phyloP scores from a whole-genome alignment of 108 stramenopile genomes.

The Nitzschia sp. region DNA sequence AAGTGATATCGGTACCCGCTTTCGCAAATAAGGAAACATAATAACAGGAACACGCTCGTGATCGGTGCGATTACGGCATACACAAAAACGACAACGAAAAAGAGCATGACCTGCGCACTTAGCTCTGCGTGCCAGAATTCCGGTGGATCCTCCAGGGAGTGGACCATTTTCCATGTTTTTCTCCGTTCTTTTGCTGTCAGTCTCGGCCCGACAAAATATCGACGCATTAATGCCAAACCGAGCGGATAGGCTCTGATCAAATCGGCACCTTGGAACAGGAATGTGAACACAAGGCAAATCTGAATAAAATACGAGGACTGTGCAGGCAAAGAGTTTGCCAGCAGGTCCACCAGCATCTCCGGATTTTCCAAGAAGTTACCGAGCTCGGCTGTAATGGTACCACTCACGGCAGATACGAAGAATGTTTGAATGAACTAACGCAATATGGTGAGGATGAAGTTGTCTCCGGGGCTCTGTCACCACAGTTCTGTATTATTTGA shows the following conservation, averaged over 20 bases:
- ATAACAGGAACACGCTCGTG: constrained; percentile 37
- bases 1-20: constrained; percentile 48
- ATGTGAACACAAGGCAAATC: constrained; percentile 35
- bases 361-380: constrained; percentile 36
- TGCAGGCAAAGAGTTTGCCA: constrained; percentile 49
- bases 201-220: constrained; percentile 39
- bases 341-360: constrained; percentile 25
- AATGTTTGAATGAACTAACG: constrained; percentile 56
- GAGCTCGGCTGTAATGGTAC: constrained; percentile 38
- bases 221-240: constrained; percentile 30
- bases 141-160: constrained; percentile 41
- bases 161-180: constrained; percentile 29
- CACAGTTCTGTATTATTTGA: not conserved
- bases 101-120: constrained; percentile 30
- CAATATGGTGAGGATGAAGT: not conserved
- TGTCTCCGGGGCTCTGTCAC: not conserved
- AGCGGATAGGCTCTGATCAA: constrained; percentile 41
- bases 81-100: constrained; percentile 56
- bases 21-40: constrained; percentile 32
- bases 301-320: constrained; percentile 55
- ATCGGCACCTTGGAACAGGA: constrained; percentile 34
- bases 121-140: constrained; percentile 40
- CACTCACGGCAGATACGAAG: constrained; percentile 58
- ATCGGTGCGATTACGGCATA: constrained; percentile 54
- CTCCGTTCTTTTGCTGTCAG: constrained; percentile 56